phyloP scores from a whole-genome alignment of 805 yeast genomes.

The Schwanniomyces occidentalis region DNA sequence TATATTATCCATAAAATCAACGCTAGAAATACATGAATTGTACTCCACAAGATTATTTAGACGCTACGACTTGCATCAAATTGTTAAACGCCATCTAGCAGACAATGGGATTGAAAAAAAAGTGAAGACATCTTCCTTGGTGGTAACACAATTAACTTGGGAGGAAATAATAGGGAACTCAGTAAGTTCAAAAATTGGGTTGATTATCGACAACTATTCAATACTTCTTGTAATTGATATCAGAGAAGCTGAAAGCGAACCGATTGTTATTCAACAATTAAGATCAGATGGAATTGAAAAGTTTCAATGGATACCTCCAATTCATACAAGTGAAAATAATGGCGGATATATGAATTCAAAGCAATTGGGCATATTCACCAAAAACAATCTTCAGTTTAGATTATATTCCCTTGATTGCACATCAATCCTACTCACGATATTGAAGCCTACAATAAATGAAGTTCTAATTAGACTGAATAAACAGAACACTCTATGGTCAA shows the following conservation, averaged over 20 bases:
- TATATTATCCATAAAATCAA: background rate
- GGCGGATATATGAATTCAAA: slow-evolving; percentile 35
- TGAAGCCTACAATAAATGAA: slow-evolving; percentile 28
- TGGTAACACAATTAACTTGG: slow-evolving; percentile 21
- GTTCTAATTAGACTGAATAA: slow-evolving; percentile 19
- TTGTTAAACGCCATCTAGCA: slow-evolving; percentile 3
- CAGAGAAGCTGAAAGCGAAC: slow-evolving; percentile 15
- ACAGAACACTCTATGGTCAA: slow-evolving; percentile 28
- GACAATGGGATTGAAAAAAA: background rate
- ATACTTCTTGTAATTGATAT: slow-evolving; percentile 26
- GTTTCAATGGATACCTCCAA: slow-evolving; percentile 37
- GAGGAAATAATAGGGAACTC: slow-evolving; percentile 14
- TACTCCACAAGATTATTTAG: slow-evolving; percentile 2
- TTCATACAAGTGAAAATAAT: slow-evolving; percentile 6
- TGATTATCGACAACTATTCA: slow-evolving; percentile 18
- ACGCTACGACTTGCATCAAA: slow-evolving; percentile 8
- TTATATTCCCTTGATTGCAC: slow-evolving; percentile 40
- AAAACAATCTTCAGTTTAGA: slow-evolving; percentile 24
- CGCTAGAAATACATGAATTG: slow-evolving; percentile 3
- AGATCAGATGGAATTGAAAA: slow-evolving; percentile 27
- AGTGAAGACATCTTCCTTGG: background rate
- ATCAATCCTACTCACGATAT: slow-evolving; percentile 28
- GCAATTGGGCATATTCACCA: slow-evolving; percentile 34
- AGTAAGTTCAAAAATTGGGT: slow-evolving; percentile 30
- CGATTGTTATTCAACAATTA: slow-evolving; percentile 33